Conservation (phyloP, 1,284 basidiomycete species). For the Stygiomarasmius scandens region DNA sequence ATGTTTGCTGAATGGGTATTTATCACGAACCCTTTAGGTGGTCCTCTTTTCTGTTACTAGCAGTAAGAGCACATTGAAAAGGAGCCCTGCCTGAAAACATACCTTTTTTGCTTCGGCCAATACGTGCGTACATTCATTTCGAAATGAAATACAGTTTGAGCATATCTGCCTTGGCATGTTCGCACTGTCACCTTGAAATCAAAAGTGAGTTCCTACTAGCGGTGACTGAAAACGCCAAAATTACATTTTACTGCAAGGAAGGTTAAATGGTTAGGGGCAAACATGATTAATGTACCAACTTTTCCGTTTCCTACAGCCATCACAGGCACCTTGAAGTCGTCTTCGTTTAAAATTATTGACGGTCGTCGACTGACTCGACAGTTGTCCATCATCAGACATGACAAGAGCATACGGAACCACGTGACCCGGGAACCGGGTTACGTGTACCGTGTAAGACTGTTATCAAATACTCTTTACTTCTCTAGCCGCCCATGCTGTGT, state of each 20-base stretch:
- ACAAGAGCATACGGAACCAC: too few relatives aligned
- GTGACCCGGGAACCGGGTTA: too few relatives aligned
- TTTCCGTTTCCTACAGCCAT: neutral
- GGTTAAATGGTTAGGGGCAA: neutral
- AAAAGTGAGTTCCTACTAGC: neutral
- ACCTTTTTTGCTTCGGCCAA: constrained; percentile 7
- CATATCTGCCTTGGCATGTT: constrained; percentile 7
- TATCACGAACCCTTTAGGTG: constrained; percentile 1
- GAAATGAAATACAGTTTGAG: constrained; percentile 9
- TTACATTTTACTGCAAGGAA: neutral
- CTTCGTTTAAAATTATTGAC: neutral
- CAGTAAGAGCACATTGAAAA: neutral
- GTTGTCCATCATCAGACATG: too few relatives aligned
- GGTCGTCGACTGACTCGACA: too few relatives aligned
- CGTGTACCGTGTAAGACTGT: too few relatives aligned
- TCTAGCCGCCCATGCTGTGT: too few relatives aligned
- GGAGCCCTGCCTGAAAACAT: neutral
- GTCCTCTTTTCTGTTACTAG: constrained; percentile 5
- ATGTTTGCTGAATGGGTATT: neutral
- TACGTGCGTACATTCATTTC: constrained; percentile 11
- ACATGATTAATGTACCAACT: neutral
- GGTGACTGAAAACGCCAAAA: neutral
- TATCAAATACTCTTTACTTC: too few relatives aligned
- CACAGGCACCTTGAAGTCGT: neutral
- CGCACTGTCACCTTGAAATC: constrained; percentile 7